Conservation (phyloP, 805 yeast genomes). For the Lipomyces lipofer region DNA sequence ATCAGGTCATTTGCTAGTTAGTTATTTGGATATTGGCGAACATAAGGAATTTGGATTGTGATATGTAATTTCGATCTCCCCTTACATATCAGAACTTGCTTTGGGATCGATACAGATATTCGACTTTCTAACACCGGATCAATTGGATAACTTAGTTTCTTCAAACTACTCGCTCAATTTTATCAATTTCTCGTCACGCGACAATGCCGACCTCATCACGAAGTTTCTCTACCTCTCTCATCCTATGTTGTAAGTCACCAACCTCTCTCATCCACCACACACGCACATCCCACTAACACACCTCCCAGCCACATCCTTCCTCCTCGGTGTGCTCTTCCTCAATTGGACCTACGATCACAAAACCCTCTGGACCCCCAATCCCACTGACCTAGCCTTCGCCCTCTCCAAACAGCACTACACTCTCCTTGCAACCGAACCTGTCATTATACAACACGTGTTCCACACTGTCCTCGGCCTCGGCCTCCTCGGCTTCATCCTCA, state of each 20-base stretch:
- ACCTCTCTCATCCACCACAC: neutral
- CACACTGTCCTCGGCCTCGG: conserved; percentile 67
- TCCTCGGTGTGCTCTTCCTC: conserved; percentile 74
- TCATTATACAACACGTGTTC: conserved; percentile 57
- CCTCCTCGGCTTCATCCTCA: conserved; percentile 67
- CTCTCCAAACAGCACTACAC: conserved; percentile 72
- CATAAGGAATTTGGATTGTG: too few species aligned
- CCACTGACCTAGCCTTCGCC: conserved; percentile 55
- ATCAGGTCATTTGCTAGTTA: too few species aligned
- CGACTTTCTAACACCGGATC: too few species aligned
- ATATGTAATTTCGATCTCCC: too few species aligned
- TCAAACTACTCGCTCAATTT: too few species aligned
- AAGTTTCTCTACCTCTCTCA: conserved; percentile 26
- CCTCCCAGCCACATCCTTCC: conserved; percentile 60
- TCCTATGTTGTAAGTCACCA: conserved; percentile 22
- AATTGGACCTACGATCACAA: conserved; percentile 80
- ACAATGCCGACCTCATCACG: conserved; percentile 28
- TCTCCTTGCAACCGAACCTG: conserved; percentile 67
- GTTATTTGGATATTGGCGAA: too few species aligned
- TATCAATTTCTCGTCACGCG: too few species aligned
- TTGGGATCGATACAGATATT: too few species aligned
- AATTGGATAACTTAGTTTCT: too few species aligned
- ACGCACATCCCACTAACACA: neutral
- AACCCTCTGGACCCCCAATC: conserved; percentile 64
- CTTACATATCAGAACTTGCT: too few species aligned